Conservation (phyloP, 345 rosid species). For the Geranium brycei region DNA sequence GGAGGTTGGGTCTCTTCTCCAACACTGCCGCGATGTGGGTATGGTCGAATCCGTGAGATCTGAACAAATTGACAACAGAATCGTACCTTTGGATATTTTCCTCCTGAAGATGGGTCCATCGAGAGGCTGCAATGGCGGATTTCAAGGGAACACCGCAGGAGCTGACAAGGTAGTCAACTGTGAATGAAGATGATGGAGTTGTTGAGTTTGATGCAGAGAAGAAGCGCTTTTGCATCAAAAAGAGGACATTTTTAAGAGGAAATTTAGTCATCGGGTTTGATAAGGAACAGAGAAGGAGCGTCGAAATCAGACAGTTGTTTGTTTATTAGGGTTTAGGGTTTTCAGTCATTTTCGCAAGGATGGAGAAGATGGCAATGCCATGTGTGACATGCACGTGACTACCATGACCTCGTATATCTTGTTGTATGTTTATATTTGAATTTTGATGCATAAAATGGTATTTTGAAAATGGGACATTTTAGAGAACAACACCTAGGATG, state of each 20-base stretch:
- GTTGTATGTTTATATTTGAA: too few relatives aligned
- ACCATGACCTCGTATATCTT: too few relatives aligned
- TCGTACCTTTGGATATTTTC: neutral
- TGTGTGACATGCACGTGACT: too few relatives aligned
- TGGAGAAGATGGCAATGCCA: too few relatives aligned
- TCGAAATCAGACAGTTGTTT: too few relatives aligned
- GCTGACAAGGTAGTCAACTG: slow-evolving; percentile 7
- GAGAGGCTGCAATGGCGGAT: slow-evolving; percentile 13
- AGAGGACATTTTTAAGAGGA: neutral
- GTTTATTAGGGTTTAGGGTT: too few relatives aligned
- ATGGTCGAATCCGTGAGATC: slow-evolving; percentile 10
- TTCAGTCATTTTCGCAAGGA: too few relatives aligned
- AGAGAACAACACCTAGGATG: too few relatives aligned
- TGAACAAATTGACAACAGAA: slow-evolving; percentile 7
- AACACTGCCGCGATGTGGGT: slow-evolving; percentile 13
- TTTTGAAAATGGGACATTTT: too few relatives aligned
- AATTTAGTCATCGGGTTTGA: too few relatives aligned
- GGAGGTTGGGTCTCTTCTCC: slow-evolving; percentile 6
- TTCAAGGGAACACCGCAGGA: slow-evolving; percentile 17
- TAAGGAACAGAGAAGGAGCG: too few relatives aligned
- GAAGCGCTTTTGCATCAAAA: neutral
- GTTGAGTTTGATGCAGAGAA: neutral
- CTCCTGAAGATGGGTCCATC: slow-evolving; percentile 4
- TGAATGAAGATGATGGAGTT: slow-evolving; percentile 1
- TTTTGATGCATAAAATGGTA: too few relatives aligned